phyloP scores from a whole-genome alignment of 2,329 filamentous ascomycete species.

The Calonectria fujianensis region DNA sequence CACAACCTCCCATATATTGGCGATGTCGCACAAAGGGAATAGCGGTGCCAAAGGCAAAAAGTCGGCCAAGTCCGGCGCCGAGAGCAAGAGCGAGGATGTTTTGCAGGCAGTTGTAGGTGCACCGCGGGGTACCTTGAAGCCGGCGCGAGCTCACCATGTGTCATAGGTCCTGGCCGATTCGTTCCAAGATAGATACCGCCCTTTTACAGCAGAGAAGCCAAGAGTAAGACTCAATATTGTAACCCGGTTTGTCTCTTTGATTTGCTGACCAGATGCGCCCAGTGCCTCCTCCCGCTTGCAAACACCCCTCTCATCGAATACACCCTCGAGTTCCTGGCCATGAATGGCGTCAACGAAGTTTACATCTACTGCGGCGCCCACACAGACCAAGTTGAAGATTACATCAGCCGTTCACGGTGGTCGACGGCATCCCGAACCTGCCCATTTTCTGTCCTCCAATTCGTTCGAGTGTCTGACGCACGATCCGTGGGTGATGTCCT shows the following conservation, averaged over 20 bases:
- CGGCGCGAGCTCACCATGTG: slow-evolving; percentile 48
- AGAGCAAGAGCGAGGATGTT: slow-evolving; percentile 75
- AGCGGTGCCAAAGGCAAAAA: slow-evolving; percentile 71
- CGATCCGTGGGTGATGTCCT: slow-evolving; percentile 94
- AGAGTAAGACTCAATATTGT: slow-evolving; percentile 75
- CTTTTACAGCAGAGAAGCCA: slow-evolving; percentile 91
- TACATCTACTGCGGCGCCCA: slow-evolving; percentile 94
- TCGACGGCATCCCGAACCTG: slow-evolving; percentile 74
- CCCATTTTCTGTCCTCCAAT: slow-evolving; percentile 87
- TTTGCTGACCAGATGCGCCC: slow-evolving; percentile 48
- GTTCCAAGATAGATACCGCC: slow-evolving; percentile 93
- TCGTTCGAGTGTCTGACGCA: slow-evolving; percentile 89
- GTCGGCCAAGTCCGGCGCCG: slow-evolving; percentile 68
- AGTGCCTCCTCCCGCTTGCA: slow-evolving; percentile 95
- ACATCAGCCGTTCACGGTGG: slow-evolving; percentile 86
- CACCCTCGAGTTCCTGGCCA: slow-evolving; percentile 95
- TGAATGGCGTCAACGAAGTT: slow-evolving; percentile 95
- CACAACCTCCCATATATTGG: slow-evolving; percentile 41
- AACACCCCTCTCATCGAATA: slow-evolving; percentile 98
- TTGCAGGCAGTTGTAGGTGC: slow-evolving; percentile 73
- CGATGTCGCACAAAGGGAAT: slow-evolving; percentile 69
- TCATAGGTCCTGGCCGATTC: slow-evolving; percentile 90
- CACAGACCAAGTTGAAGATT: slow-evolving; percentile 89
- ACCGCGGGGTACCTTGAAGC: slow-evolving; percentile 54
- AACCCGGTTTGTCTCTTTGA: background rate